Base-by-base conservation (phyloP, 148 eudicot species). In the Bassia scoparia region DNA sequence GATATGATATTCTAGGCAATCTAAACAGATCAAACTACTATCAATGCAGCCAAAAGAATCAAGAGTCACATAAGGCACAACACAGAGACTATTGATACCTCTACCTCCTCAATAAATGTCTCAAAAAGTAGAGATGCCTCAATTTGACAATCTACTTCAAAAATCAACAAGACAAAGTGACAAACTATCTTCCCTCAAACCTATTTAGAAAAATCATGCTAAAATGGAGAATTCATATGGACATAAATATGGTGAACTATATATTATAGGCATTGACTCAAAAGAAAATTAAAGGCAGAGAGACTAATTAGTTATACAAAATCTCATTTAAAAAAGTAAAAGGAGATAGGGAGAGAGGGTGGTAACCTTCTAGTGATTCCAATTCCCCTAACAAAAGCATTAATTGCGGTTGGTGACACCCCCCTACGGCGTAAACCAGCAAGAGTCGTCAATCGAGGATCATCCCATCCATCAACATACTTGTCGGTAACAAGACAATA, bases 381-480 rank as follows among this genome's bases (percentile, higher is more conserved):
- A 59, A 91, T 89, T 75, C 96, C 98, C 74, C 89, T 84, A 77
- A 91, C 97, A 84, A 95, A 95, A 59, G 91, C 77, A 75, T 91
- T 95, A 11, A 95, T 95, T 60, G 99, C 85, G 67, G 88, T 83
- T 60, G 99, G 71, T 41, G 94, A 86, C 69, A 95, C 88, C 54
- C 99, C 98, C 81, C 99, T 89, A 38, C 97, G 97, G 27, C 97
- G 83, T 80, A 95, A 80, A 56, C 99, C 99, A 78, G 96, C 83
- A 34, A 95, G 89, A 14, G 97, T 95, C 99, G 91, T 91, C 77
- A 95, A 72, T 50, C 96, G 92, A 66, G 99, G 97, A 81, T 91
- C 97, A 80, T 95, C 99, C 99, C 99, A 95, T 61, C 99, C 96
- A 86, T 95, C 99, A 64, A 95, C 92, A 85, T 86, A 89, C 21